Evolutionary conservation across 352 stramenopile species (phyloP).

Genomic region (Aphanomyces astaci): DNA sequence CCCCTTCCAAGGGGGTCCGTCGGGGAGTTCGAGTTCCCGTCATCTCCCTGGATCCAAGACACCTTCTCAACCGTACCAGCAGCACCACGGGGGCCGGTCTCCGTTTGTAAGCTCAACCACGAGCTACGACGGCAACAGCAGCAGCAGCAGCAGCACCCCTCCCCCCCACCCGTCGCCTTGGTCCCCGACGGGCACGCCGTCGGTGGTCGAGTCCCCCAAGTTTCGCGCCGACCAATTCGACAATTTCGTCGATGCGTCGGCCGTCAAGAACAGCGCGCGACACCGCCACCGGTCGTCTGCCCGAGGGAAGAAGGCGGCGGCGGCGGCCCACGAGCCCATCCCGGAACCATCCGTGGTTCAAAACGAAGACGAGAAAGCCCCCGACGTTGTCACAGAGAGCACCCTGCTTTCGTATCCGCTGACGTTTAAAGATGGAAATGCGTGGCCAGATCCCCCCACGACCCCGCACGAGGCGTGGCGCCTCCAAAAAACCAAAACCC

Average conservation of each 20-base stretch:
- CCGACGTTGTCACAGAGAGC: slow-evolving; percentile 38
- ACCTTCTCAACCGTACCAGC: no score
- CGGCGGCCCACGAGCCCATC: not conserved
- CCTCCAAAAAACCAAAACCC: slow-evolving; percentile 44
- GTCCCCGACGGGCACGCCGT: not conserved
- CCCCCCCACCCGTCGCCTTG: not conserved
- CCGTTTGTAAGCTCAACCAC: not conserved
- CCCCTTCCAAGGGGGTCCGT: no score
- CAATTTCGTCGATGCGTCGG: not conserved
- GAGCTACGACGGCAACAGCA: not conserved
- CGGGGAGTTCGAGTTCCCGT: no score
- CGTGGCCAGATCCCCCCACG: slow-evolving; percentile 63
- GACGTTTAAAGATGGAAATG: slow-evolving; percentile 57
- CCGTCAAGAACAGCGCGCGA: no score
- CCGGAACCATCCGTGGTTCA: not conserved
- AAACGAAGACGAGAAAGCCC: not conserved
- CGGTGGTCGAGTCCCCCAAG: no score
- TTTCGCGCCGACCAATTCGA: not conserved
- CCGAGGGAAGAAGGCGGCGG: not conserved
- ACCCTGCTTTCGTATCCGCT: slow-evolving; percentile 57
- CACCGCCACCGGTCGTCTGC: no score
- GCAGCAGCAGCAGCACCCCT: no score
- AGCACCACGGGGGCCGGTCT: no score
- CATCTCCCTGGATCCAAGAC: no score
- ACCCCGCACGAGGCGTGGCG: slow-evolving; percentile 45